Evolutionary conservation across 1,284 basidiomycete genomes (phyloP).

Genomic region (Mycena citricolor): DNA sequence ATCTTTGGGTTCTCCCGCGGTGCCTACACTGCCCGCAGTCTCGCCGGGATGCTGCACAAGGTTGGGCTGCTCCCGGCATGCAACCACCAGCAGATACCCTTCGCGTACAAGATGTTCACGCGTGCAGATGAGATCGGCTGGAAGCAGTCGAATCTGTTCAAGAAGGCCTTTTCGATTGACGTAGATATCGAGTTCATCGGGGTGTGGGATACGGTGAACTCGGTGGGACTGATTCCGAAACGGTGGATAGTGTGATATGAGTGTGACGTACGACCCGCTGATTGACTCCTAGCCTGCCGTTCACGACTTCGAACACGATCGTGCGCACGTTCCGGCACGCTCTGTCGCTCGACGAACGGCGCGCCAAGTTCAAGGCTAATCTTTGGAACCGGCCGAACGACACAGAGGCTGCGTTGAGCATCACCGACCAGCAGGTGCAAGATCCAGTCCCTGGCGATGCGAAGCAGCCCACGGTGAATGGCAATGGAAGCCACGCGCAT

Average conservation of each 20-base stretch:
- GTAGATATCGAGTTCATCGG: conserved; percentile 45
- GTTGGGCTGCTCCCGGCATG: conserved; percentile 50
- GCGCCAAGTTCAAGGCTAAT: conserved; percentile 46
- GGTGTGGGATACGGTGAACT: conserved; percentile 50
- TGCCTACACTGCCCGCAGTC: conserved; percentile 28
- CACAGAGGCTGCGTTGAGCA: conserved; percentile 35
- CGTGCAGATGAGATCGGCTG: conserved; percentile 38
- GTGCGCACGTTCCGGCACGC: conserved; percentile 53
- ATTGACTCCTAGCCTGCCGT: too few species aligned
- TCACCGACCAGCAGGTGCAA: conserved; percentile 42
- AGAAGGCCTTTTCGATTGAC: conserved; percentile 48
- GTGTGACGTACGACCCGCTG: too few species aligned
- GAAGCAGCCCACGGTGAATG: neutral
- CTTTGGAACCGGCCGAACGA: conserved; percentile 38
- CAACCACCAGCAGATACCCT: conserved; percentile 53
- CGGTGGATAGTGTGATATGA: too few species aligned
- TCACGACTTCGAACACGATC: conserved; percentile 40
- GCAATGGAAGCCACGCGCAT: neutral
- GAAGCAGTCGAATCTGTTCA: conserved; percentile 47
- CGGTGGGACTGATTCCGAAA: conserved; percentile 46
- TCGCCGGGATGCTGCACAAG: conserved; percentile 37
- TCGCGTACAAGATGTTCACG: conserved; percentile 58
- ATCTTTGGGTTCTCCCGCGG: conserved; percentile 62
- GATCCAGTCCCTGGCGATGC: conserved; percentile 30
- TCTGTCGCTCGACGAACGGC: conserved; percentile 48